A percentile compares a stretch with the other conserved stretches of the same genome.
These are phyloP conservation scores for Trametes hirsuta DNA, from an alignment of 1,284 basidiomycete species.

Conservation along the genomic window DNA sequence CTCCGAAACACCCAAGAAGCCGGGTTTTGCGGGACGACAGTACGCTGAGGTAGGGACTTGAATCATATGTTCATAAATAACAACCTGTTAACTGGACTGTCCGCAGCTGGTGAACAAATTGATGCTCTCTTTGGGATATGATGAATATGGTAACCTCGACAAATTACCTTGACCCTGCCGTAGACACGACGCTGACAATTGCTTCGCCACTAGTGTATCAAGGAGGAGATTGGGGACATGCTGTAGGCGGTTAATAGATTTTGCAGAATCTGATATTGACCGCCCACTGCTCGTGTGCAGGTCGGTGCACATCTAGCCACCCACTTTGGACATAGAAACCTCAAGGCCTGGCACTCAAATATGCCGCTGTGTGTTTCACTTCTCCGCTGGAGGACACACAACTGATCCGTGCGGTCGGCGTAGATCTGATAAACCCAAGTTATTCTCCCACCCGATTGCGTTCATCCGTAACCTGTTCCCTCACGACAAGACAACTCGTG, in stretches of 20 bases:
- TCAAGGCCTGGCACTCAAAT: conserved; percentile 44
- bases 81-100: not conserved
- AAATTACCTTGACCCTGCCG: no score
- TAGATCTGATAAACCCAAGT: conserved; percentile 16
- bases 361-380: conserved; percentile 31
- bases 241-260: conserved; percentile 27
- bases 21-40: conserved; percentile 37
- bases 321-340: conserved; percentile 24
- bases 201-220: conserved; percentile 38
- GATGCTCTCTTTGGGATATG: conserved; percentile 48
- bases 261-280: not conserved
- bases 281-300: not conserved
- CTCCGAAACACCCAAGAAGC: conserved; percentile 32
- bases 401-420: conserved; percentile 10
- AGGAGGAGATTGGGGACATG: conserved; percentile 48
- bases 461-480: conserved; percentile 31
- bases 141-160: conserved; percentile 44
- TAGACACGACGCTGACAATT: not conserved
- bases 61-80: not conserved
- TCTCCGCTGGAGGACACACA: not conserved
- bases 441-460: conserved; percentile 29
- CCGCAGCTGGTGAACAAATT: conserved; percentile 43
- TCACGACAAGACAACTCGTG: conserved; percentile 26
- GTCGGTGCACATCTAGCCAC: not conserved
- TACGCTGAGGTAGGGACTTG: conserved; percentile 24